Conservation (phyloP, 805 yeast species). For the Candida coleopterorum region DNA sequence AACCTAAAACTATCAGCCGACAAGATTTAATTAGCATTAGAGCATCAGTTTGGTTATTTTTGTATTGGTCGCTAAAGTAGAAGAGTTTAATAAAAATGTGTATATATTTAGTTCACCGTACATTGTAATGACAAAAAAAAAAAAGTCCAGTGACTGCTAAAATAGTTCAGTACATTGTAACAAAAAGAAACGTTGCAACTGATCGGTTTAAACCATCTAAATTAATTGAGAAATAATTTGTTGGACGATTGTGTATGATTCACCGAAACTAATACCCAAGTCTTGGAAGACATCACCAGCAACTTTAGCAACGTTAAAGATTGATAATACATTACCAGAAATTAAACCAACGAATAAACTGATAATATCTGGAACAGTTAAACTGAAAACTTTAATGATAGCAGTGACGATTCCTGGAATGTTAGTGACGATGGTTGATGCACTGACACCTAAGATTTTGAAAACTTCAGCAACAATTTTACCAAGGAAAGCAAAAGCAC, state of each 20-base stretch:
- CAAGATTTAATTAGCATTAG: too few relatives aligned
- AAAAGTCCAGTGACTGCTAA: too few relatives aligned
- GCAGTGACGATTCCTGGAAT: background rate
- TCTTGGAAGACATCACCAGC: background rate
- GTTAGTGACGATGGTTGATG: slow-evolving; percentile 1
- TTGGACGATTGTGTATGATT: background rate
- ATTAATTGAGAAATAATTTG: slow-evolving; percentile 3
- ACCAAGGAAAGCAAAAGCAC: background rate
- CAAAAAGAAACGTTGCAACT: too few relatives aligned
- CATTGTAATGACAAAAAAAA: too few relatives aligned
- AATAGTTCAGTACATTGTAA: too few relatives aligned
- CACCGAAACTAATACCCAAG: background rate
- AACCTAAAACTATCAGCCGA: too few relatives aligned
- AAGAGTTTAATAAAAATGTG: too few relatives aligned
- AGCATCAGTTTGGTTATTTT: too few relatives aligned
- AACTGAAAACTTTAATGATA: background rate
- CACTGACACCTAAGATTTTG: slow-evolving; percentile 1
- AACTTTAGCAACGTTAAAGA: background rate
- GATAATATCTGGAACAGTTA: slow-evolving; percentile 4
- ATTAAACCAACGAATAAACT: slow-evolving; percentile 2
- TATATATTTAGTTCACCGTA: too few relatives aligned
- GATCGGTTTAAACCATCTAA: too few relatives aligned
- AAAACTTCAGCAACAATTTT: slow-evolving; percentile 1
- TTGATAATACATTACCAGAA: background rate
- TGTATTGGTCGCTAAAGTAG: too few relatives aligned